phyloP scores from a whole-genome alignment of 108 stramenopile genomes.

The Skeletonema costatum region DNA sequence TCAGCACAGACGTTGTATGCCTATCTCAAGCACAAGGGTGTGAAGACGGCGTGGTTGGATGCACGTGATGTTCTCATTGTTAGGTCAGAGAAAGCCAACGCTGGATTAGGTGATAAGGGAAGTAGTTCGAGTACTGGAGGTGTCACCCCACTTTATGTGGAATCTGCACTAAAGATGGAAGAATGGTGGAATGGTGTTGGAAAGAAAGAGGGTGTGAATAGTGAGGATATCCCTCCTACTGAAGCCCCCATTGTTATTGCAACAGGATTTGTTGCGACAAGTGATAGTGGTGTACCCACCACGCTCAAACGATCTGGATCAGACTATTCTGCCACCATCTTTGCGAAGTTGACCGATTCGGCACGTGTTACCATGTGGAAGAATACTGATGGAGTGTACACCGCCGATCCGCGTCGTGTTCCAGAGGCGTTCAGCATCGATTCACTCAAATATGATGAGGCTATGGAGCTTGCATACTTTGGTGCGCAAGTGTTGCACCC shows the following conservation, averaged over 20 bases:
- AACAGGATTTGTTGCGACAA: slow-evolving; percentile 87
- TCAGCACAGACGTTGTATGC: slow-evolving; percentile 79
- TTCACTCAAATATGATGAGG: slow-evolving; percentile 86
- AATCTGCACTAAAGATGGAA: slow-evolving; percentile 34
- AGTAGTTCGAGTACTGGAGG: slow-evolving; percentile 62
- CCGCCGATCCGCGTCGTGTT: slow-evolving; percentile 89
- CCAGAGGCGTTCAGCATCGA: slow-evolving; percentile 81
- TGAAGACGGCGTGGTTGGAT: slow-evolving; percentile 73
- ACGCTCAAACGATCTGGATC: slow-evolving; percentile 86
- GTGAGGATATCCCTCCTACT: neutral
- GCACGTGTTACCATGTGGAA: slow-evolving; percentile 88
- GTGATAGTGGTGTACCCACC: slow-evolving; percentile 81
- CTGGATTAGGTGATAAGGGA: slow-evolving; percentile 71
- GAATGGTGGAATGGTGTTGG: slow-evolving; percentile 65
- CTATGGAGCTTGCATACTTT: slow-evolving; percentile 92
- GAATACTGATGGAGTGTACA: slow-evolving; percentile 88
- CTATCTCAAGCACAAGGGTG: slow-evolving; percentile 56
- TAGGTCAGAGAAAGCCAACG: slow-evolving; percentile 52
- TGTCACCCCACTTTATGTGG: slow-evolving; percentile 64
- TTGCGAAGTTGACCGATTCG: slow-evolving; percentile 73
- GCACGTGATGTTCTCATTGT: slow-evolving; percentile 83
- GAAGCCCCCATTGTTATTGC: slow-evolving; percentile 62
- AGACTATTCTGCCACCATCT: slow-evolving; percentile 89
- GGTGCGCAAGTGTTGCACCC: slow-evolving; percentile 91
- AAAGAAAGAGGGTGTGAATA: slow-evolving; percentile 48